Evolutionary conservation across 225 moss, liverwort and hornwort genomes (phyloP).

Genomic region (Pseudisothecium myosuroides): DNA sequence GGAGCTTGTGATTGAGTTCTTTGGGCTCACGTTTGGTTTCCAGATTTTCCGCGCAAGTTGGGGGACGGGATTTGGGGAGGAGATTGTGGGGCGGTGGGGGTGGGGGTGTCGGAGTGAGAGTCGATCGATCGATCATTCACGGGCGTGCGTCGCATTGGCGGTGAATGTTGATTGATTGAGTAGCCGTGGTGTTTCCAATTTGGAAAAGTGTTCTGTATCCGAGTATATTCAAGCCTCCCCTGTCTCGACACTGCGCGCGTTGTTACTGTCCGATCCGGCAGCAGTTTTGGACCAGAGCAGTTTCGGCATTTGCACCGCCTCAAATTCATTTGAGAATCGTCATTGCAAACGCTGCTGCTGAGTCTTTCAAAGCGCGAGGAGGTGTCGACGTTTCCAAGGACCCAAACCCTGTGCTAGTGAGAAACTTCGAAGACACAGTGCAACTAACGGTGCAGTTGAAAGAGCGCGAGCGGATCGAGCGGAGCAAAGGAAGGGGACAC

Average conservation of each 20-base stretch:
- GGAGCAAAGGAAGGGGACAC: not conserved
- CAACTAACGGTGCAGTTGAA: not conserved
- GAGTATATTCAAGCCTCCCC: not conserved
- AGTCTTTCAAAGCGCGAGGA: not conserved
- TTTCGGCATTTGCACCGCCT: not conserved
- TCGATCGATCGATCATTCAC: not conserved
- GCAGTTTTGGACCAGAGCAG: not conserved
- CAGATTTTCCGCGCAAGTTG: constrained; percentile 4
- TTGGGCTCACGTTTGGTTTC: not conserved
- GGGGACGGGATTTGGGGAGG: not conserved
- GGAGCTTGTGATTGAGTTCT: not conserved
- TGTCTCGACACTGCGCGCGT: not conserved
- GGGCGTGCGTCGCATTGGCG: not conserved
- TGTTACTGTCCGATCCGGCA: not conserved
- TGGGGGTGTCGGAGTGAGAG: not conserved
- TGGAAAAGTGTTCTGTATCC: not conserved
- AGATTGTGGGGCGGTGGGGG: not conserved
- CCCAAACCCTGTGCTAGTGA: not conserved
- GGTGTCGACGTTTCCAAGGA: not conserved
- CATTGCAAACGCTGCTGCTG: not conserved
- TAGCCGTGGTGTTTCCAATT: not conserved
- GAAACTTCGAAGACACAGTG: not conserved
- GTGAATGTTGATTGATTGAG: not conserved
- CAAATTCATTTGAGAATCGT: not conserved
- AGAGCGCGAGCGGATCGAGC: not conserved